Base-by-base conservation (phyloP, 1,139 yeast genomes). In the Arxiozyma heterogenica region DNA sequence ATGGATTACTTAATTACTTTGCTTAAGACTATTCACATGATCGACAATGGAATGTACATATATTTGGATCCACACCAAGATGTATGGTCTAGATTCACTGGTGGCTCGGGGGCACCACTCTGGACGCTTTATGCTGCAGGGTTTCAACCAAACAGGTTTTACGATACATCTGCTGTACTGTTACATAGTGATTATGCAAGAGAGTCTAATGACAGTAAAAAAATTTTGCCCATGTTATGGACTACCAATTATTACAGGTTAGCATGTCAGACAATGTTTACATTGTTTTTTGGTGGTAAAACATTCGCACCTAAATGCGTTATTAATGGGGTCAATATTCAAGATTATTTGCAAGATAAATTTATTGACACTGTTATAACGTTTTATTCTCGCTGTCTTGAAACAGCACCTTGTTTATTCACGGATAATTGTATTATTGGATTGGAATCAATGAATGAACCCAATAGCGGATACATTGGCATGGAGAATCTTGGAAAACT, bases 41-140 rank as follows among this genome's bases (percentile, higher is more conserved):
- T 82, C 42, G 74, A 82, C 44, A 90, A 88, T 0, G 96, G 95
- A 0, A 70, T 91, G 21, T 87, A 86, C 64, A 91, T 90, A 7
- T 82, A 86, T 61, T 66, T 91, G 57, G 97, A 91, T 64, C 86
- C 95, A 2, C 98, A 91, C 67, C 98, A 91, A 68, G 98, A 91
- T 67, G 94, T 86, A 18, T 91, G 98, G 98, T 85, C 95, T 7
- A 74, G 97, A 52, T 87, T 76, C 65, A 75, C 83, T 20, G 97
- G 98, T n/a, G 98, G 98, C 1, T 84, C 91, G 55, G 98, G 98
- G 21, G 96, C 97, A 6, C 97, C 98, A 0, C 63, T 88, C 69
- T 91, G 98, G 98, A 90, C 97, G 0, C 71, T 89, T n/a, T 84
- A 86, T 64, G 94, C 95, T n/a, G 95, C 94, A 3, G 97, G 97